Evolutionary conservation across 805 yeast genomes (phyloP).

Genomic region (Nakazawaea ambrosiae): DNA sequence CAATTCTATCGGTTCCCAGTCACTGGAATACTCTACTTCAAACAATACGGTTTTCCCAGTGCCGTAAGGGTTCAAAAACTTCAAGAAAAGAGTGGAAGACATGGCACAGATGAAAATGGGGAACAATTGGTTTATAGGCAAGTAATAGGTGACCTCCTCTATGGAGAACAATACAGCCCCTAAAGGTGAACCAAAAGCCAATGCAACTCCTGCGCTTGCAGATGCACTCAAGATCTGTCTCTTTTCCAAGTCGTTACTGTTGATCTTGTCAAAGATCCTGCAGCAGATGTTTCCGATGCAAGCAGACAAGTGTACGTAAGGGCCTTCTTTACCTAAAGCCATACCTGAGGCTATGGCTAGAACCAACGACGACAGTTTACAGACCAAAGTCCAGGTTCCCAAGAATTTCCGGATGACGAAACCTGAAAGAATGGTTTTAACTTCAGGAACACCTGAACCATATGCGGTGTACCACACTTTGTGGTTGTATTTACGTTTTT

Average conservation of each 20-base stretch:
- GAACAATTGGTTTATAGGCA: slow-evolving; percentile 48
- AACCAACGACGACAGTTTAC: slow-evolving; percentile 40
- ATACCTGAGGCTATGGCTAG: slow-evolving; percentile 53
- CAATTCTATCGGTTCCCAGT: slow-evolving; percentile 46
- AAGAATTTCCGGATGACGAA: slow-evolving; percentile 46
- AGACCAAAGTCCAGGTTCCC: slow-evolving; percentile 42
- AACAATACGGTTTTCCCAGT: slow-evolving; percentile 53
- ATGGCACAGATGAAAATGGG: slow-evolving; percentile 51
- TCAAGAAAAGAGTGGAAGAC: slow-evolving; percentile 41
- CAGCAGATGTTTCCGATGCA: slow-evolving; percentile 50
- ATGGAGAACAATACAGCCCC: slow-evolving; percentile 52
- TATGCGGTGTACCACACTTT: slow-evolving; percentile 38
- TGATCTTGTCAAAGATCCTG: slow-evolving; percentile 37
- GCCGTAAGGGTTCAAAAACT: slow-evolving; percentile 50
- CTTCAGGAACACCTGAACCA: slow-evolving; percentile 60
- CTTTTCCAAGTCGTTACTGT: slow-evolving; percentile 40
- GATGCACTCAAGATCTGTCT: slow-evolving; percentile 50
- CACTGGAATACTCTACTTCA: slow-evolving; percentile 41
- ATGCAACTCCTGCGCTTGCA: slow-evolving; percentile 52
- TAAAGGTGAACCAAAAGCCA: slow-evolving; percentile 54
- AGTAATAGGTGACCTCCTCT: slow-evolving; percentile 50
- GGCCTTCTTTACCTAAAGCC: slow-evolving; percentile 55
- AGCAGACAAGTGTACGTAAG: slow-evolving; percentile 53
- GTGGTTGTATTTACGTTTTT: slow-evolving; percentile 3
- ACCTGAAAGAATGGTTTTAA: slow-evolving; percentile 52